Evolutionary conservation across 2,329 filamentous ascomycete genomes (phyloP).

Genomic region (Cladosporium sp.): DNA sequence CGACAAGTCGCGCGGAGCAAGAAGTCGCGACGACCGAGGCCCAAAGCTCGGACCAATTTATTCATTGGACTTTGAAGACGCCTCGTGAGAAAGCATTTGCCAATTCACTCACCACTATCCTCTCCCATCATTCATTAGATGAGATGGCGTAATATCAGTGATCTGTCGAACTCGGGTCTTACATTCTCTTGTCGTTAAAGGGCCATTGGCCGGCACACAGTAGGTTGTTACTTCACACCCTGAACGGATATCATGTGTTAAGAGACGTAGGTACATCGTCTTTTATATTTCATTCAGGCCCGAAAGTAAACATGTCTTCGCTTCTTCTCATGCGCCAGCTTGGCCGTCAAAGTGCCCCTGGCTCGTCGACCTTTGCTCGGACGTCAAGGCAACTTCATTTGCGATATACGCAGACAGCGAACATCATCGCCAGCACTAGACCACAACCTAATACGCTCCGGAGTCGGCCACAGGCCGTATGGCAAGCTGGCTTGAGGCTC

Average conservation of each 20-base stretch:
- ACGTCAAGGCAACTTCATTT: not conserved
- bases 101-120: not conserved
- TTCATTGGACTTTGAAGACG: not conserved
- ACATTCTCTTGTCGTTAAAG: no score
- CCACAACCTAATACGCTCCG: not conserved
- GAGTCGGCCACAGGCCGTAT: not conserved
- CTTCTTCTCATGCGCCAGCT: not conserved
- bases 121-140: not conserved
- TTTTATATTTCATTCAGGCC: not conserved
- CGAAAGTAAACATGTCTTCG: not conserved
- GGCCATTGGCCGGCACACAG: not conserved
- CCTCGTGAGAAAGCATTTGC: not conserved
- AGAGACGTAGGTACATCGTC: not conserved
- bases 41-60: not conserved
- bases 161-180: no score
- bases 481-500: not conserved
- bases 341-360: not conserved
- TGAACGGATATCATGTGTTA: not conserved
- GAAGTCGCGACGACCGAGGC: constrained; percentile 3
- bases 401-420: not conserved
- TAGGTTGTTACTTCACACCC: not conserved
- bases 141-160: no score
- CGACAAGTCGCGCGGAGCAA: constrained; percentile 4
- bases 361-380: not conserved
- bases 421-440: not conserved